These are phyloP conservation scores for Agaricus blazei DNA, from an alignment of 768 basidiomycete species.

Conservation along the genomic window DNA sequence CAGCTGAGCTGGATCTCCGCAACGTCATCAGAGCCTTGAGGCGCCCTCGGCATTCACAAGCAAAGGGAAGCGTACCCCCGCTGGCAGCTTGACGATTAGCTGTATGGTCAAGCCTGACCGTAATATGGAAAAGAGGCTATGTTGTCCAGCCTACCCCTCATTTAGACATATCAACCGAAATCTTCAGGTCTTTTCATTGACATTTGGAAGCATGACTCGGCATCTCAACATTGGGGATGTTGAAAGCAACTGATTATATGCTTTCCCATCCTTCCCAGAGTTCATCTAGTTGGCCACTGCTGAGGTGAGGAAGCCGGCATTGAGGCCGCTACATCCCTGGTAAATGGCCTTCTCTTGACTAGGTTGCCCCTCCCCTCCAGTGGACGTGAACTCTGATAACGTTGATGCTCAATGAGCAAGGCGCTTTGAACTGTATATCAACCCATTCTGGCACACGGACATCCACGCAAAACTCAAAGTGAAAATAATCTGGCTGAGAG, in stretches of 20 bases:
- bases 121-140: constrained; percentile 86
- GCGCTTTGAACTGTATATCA: constrained; percentile 39
- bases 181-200: constrained; percentile 82
- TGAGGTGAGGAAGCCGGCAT: constrained; percentile 78
- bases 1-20: constrained; percentile 18
- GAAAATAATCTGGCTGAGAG: constrained; percentile 11
- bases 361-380: constrained; percentile 47
- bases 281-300: constrained; percentile 77
- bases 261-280: constrained; percentile 85
- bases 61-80: constrained; percentile 71
- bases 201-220: constrained; percentile 78
- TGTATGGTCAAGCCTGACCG: constrained; percentile 92
- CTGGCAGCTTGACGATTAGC: constrained; percentile 89
- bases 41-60: constrained; percentile 52
- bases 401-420: constrained; percentile 29
- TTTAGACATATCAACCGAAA: constrained; percentile 5
- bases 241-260: constrained; percentile 78
- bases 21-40: constrained; percentile 41
- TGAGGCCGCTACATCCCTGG: constrained; percentile 40
- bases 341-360: constrained; percentile 16
- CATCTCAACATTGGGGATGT: constrained; percentile 91
- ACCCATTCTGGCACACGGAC: constrained; percentile 24
- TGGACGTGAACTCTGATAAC: constrained; percentile 30
- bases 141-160: constrained; percentile 1
- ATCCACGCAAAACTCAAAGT: constrained; percentile 28